Evolutionary conservation across 129 eudicot genomes (phyloP).

Genomic region (Gnaphalium uliginosum): DNA sequence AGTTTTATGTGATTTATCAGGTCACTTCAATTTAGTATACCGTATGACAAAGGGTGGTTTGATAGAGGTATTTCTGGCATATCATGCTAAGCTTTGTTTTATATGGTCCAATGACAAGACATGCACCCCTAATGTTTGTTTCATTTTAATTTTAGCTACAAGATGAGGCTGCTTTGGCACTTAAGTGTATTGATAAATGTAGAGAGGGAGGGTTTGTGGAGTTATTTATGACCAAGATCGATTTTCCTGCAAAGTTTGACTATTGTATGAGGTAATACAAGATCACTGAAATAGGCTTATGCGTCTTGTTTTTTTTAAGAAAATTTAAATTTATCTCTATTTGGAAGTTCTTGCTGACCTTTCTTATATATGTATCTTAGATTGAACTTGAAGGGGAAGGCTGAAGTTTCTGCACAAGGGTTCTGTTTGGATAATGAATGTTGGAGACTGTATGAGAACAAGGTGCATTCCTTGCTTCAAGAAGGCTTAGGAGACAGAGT

Average conservation of each 20-base stretch:
- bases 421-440: slow-evolving; percentile 81
- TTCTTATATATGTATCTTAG: slow-evolving; percentile 35
- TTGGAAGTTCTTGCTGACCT: slow-evolving; percentile 17
- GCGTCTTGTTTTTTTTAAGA: background rate
- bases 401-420: slow-evolving; percentile 54
- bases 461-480: slow-evolving; percentile 57
- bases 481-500: slow-evolving; percentile 72
- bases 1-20: slow-evolving; percentile 69
- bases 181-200: slow-evolving; percentile 61
- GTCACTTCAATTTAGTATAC: slow-evolving; percentile 65
- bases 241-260: slow-evolving; percentile 83
- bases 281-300: slow-evolving; percentile 5
- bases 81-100: slow-evolving; percentile 8
- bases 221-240: slow-evolving; percentile 76
- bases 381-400: slow-evolving; percentile 69
- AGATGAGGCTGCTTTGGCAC: slow-evolving; percentile 74
- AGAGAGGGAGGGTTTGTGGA: slow-evolving; percentile 80
- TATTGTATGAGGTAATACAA: slow-evolving; percentile 69
- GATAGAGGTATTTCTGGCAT: slow-evolving; percentile 56
- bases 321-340: background rate
- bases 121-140: background rate
- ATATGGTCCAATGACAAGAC: background rate
- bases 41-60: slow-evolving; percentile 68
- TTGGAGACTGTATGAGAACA: slow-evolving; percentile 86
- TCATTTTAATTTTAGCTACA: slow-evolving; percentile 51